Evolutionary conservation across 805 yeast species (phyloP), one percentile per base, ranked within the genome.

Genomic region (Ogataea salicorniae): DNA sequence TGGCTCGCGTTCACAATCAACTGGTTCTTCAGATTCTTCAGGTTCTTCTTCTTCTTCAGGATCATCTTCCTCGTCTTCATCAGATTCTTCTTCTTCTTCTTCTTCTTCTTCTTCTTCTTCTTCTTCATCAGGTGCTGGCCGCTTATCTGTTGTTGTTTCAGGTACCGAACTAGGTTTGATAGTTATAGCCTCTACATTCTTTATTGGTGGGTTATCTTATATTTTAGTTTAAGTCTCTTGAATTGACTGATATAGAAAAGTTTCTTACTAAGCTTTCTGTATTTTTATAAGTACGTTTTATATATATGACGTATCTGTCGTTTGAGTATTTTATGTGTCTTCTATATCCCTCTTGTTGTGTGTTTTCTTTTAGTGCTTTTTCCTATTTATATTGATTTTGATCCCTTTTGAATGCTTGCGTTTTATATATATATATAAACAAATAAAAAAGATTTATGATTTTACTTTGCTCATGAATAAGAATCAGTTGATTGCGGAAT

Each of bases 141-240:
- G 68, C 22, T 64, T 64, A 22, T 35, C 46, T 9, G 46, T 42
- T n/a, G 39, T 48, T 11, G 31, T 51, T 35, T 51, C 59, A 16
- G 49, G 53, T 13, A 42, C 55, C 6, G 51, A 71, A 53, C 50
- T 72, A 40, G 70, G 70, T n/a, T 51, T 46, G 14, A n/a, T 72
- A 41, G 54, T 67, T 29, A 57, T 69, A 41, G 52, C 71, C 41
- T 53, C 63, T 33, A 63, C 74, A 40, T 65, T 72, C 43, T 60
- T 76, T 43, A 58, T 72, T 20, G 76, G 80, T 42, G 81, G 81
- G 22, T 57, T 71, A 47, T 62, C 76, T 50, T 57, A 69, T 52
- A 53, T 67, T 56, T 55, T 70, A 55, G 50, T 62, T 20, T 43
- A 37, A 31, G 6, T 13, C 13, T 17, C 20, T 31, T 16, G n/a